Conservation (phyloP, 2,329 filamentous ascomycete genomes). For the Orbilia javanica region DNA sequence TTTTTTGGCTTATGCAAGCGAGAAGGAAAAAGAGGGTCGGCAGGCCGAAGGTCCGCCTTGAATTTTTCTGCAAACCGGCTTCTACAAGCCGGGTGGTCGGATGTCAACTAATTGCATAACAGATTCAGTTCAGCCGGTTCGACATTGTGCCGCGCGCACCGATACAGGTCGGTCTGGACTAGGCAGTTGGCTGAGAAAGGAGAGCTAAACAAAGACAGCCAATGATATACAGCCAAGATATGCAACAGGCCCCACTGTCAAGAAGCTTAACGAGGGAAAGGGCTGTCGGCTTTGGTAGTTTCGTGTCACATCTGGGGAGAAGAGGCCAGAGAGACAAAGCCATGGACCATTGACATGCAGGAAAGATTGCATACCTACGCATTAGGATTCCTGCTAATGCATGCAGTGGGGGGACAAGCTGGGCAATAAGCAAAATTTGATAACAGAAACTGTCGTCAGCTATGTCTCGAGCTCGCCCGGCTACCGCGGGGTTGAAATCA, state of each 20-base stretch:
- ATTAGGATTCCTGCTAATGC: conserved; percentile 20
- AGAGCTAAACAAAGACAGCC: conserved; percentile 30
- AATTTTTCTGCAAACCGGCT: conserved; percentile 47
- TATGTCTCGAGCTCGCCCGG: conserved; percentile 30
- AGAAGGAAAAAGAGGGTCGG: conserved; percentile 38
- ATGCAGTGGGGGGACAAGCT: conserved; percentile 40
- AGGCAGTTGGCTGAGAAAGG: conserved; percentile 47
- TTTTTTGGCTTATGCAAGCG: conserved; percentile 51
- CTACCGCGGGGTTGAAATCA: conserved; percentile 55
- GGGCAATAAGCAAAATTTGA: conserved; percentile 50
- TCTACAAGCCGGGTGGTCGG: conserved; percentile 50
- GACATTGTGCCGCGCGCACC: conserved; percentile 58
- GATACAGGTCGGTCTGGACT: conserved; percentile 48
- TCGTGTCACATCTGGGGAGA: conserved; percentile 51
- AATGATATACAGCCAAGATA: conserved; percentile 48
- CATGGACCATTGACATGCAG: conserved; percentile 54
- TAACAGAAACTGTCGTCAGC: conserved; percentile 37
- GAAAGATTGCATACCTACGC: conserved; percentile 57
- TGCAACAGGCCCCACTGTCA: conserved; percentile 44
- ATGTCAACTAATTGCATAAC: conserved; percentile 56
- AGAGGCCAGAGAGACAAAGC: conserved; percentile 45
- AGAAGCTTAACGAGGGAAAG: conserved; percentile 58
- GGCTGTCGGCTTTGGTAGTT: conserved; percentile 41
- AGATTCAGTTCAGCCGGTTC: conserved; percentile 56
- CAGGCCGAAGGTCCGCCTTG: conserved; percentile 58